phyloP scores from a whole-genome alignment of 352 stramenopile species.

The Plasmopara halstedii region DNA sequence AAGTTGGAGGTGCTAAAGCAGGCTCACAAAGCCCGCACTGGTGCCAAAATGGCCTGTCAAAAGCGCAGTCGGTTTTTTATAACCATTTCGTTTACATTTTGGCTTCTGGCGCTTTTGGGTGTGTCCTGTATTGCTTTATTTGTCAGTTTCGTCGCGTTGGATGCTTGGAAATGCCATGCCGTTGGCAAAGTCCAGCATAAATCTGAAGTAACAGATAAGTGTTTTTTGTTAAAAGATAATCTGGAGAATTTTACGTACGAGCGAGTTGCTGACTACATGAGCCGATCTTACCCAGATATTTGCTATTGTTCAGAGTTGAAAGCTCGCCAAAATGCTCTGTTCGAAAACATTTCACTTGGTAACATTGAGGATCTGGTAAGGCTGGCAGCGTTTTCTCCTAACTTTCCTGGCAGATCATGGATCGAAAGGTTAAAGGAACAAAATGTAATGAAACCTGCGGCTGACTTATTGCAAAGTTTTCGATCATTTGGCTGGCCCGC shows the following conservation, averaged over 20 bases:
- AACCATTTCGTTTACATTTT: conserved; percentile 23
- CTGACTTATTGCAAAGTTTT: conserved; percentile 21
- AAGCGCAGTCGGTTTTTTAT: conserved; percentile 20
- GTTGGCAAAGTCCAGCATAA: conserved; percentile 15
- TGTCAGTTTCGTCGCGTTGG: conserved; percentile 23
- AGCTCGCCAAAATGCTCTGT: conserved; percentile 22
- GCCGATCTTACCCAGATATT: conserved; percentile 20
- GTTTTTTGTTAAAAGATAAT: conserved; percentile 20
- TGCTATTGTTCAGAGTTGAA: conserved; percentile 50
- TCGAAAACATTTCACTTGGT: conserved; percentile 13
- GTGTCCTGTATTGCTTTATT: conserved; percentile 21
- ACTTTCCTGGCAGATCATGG: conserved; percentile 22
- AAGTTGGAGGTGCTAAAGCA: conserved; percentile 40
- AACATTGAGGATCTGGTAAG: conserved; percentile 20
- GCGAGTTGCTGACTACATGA: conserved; percentile 18
- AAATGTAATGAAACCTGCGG: conserved; percentile 26
- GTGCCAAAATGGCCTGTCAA: conserved; percentile 7
- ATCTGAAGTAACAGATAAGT: conserved; percentile 13
- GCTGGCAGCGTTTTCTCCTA: conserved; percentile 39
- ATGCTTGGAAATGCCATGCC: conserved; percentile 25
- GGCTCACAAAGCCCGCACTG: conserved; percentile 2
- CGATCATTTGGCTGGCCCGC: conserved; percentile 20
- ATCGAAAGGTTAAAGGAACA: conserved; percentile 27
- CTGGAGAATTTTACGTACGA: conserved; percentile 28
- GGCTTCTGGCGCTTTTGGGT: conserved; percentile 19